Evolutionary conservation across 2,329 filamentous ascomycete species (phyloP).

Genomic region (Sclerotinia subarctica): DNA sequence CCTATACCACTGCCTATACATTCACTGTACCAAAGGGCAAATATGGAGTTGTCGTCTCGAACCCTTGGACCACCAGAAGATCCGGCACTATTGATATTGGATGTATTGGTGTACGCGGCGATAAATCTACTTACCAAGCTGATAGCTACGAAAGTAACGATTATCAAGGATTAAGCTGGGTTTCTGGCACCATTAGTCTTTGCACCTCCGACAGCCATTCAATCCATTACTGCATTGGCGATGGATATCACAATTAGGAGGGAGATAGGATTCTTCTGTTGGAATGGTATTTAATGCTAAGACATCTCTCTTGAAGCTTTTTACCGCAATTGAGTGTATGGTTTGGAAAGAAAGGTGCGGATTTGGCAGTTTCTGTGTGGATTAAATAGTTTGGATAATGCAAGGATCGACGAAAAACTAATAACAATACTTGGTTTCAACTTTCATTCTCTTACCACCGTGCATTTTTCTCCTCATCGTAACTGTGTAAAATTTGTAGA

Average conservation of each 20-base stretch:
- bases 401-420: neutral
- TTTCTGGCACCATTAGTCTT: constrained; percentile 11
- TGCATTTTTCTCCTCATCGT: neutral
- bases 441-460: neutral
- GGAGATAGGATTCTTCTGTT: neutral
- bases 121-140: neutral
- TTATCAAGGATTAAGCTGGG: neutral
- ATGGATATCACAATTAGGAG: neutral
- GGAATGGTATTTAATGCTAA: neutral
- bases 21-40: neutral
- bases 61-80: constrained; percentile 5
- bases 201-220: neutral
- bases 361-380: neutral
- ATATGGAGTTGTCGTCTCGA: constrained; percentile 6
- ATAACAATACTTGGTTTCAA: neutral
- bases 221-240: neutral
- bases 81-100: neutral
- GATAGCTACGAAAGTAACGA: neutral
- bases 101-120: neutral
- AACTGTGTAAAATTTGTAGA: neutral
- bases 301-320: neutral
- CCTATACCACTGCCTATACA: constrained; percentile 2
- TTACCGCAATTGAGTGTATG: neutral
- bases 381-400: neutral
- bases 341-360: neutral